Evolutionary conservation across 352 stramenopile species (phyloP).

Genomic region (Phytopythium aichiense): DNA sequence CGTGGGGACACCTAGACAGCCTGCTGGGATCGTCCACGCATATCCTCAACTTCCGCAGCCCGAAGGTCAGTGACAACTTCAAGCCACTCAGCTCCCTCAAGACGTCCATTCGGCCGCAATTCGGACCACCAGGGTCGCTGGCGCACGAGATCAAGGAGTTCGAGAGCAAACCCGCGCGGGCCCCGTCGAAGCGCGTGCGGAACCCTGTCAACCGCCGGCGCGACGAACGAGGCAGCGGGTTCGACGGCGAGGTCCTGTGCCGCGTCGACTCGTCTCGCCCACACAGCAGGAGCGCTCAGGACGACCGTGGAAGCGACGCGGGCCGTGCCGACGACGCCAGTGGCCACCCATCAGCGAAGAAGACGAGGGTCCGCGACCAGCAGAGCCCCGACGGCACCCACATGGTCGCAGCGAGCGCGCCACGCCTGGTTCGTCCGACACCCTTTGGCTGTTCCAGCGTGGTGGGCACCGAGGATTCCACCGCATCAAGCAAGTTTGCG

Average conservation of each 20-base stretch:
- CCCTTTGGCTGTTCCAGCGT: conserved; percentile 16
- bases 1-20: conserved; percentile 63
- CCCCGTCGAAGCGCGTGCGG: conserved; percentile 41
- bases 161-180: conserved; percentile 33
- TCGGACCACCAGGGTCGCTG: conserved; percentile 9
- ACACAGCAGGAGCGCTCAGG: conserved; percentile 2
- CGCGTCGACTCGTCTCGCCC: conserved; percentile 30
- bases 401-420: not conserved
- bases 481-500: not conserved
- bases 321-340: not conserved
- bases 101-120: not conserved
- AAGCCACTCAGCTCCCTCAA: conserved; percentile 35
- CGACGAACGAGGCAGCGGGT: conserved; percentile 55
- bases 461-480: not conserved
- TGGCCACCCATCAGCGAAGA: not conserved
- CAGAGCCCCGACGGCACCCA: not conserved
- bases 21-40: conserved; percentile 61
- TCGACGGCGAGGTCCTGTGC: conserved; percentile 64
- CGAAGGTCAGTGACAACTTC: conserved; percentile 81
- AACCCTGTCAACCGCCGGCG: conserved; percentile 49
- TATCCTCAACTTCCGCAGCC: conserved; percentile 75
- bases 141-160: conserved; percentile 37
- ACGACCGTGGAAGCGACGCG: not conserved
- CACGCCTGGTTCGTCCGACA: conserved; percentile 20
- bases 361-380: not conserved